phyloP scores from a whole-genome alignment of 805 yeast genomes.

The Candida nonsorbophila region DNA sequence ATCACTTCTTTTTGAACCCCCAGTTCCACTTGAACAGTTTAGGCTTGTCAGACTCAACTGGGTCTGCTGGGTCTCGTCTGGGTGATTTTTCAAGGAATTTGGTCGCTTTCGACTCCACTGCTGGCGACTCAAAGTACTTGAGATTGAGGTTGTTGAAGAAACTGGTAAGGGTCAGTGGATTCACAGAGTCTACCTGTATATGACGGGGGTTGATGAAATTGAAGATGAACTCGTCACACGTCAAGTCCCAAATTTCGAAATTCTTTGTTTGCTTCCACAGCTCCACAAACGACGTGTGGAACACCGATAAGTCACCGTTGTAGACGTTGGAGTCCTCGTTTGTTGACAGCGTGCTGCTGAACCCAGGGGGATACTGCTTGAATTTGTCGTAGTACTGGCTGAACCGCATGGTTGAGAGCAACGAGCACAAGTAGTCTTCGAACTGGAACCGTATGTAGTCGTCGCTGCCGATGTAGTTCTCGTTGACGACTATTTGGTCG shows the following conservation, averaged over 20 bases:
- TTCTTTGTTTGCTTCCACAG: constrained; percentile 30
- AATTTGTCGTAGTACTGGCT: constrained; percentile 47
- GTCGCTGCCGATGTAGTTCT: constrained; percentile 46
- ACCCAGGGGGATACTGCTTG: constrained; percentile 38
- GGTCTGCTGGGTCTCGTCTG: no score
- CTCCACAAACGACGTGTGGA: constrained; percentile 25
- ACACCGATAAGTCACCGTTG: constrained; percentile 25
- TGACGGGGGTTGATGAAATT: constrained; percentile 39
- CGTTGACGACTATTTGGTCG: constrained; percentile 20
- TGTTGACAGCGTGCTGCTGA: constrained; percentile 6
- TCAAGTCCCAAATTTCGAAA: constrained; percentile 34
- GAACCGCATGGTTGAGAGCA: constrained; percentile 69
- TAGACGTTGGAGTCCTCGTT: constrained; percentile 12
- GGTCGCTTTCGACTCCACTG: no score
- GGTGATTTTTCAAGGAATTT: no score
- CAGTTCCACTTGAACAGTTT: no score
- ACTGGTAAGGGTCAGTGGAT: constrained; percentile 13
- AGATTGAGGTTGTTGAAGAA: constrained; percentile 20
- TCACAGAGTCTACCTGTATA: constrained; percentile 12
- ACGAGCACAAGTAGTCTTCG: constrained; percentile 81
- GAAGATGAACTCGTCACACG: constrained; percentile 40
- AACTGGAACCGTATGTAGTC: constrained; percentile 84
- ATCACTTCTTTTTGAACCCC: constrained; percentile 2
- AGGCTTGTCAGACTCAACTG: no score
- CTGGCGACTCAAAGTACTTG: no score